Base-by-base conservation (phyloP, 805 yeast species). In the Torulaspora franciscae region DNA sequence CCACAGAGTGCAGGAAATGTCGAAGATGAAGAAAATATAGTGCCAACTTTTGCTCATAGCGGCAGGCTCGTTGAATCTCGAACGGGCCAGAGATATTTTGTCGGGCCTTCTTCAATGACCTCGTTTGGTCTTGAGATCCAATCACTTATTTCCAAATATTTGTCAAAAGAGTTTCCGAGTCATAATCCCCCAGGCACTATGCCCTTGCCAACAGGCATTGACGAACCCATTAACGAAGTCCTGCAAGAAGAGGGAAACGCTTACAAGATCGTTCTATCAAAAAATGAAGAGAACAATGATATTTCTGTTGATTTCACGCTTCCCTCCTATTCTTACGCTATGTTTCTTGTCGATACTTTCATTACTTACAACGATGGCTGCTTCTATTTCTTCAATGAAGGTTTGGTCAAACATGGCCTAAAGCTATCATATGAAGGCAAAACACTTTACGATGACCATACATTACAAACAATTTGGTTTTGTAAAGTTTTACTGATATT, bases 51-150 rank as follows among this genome's bases (percentile, higher is more conserved):
- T 43, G 71, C 84, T 19, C 78, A 80, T 51, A 78, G 81, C 54
- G 88, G 91, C 2, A 72, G 87, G 42, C 66, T 85, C 33, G 79
- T 85, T 2, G 83, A 82, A 53, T 81, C 89, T 0, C 71, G 87
- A 50, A 81, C 88, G 1, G 91, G 91, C 4, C 87, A 83, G 54
- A 74, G 79, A 46, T 75, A 83, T 30, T 85, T 83, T 57, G 85
- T 83, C 29, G 95, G 95, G 0, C 81, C 89, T 0, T 83, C 90
- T 0, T 83, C 91, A 1, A 84, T 85, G 90, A 84, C 93, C 0
- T 63, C 84, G 13, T 85, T 85, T 61, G 90, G 90, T 5, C 67
- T 85, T 45, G 91, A 85, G 51, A 82, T 85, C 43, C 87, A 83
- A 57, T 79, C 80, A 46, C 69, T 81, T 74, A 74, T 80, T 9